Conservation (phyloP, 345 rosid species). For the Linum lewisii region DNA sequence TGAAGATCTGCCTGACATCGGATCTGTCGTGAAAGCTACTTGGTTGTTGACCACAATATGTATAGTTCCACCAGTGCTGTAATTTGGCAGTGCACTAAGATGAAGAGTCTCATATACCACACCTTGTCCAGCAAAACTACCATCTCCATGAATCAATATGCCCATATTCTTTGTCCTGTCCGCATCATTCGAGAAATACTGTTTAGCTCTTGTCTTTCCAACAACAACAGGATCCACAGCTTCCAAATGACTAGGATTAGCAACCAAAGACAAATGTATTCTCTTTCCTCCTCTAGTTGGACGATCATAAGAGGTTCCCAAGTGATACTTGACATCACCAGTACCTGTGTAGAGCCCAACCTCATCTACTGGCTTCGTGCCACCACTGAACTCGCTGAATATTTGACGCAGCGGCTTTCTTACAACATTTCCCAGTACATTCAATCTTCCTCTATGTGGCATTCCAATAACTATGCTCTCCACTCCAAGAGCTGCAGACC, state of each 20-base stretch:
- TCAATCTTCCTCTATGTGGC: conserved; percentile 75
- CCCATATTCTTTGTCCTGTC: conserved; percentile 66
- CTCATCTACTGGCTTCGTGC: conserved; percentile 75
- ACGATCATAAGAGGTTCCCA: conserved; percentile 82
- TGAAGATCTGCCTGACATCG: conserved; percentile 70
- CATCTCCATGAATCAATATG: conserved; percentile 77
- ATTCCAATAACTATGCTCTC: conserved; percentile 73
- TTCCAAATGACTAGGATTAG: conserved; percentile 85
- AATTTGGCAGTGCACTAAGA: conserved; percentile 78
- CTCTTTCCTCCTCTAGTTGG: conserved; percentile 83
- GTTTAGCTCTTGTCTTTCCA: conserved; percentile 79
- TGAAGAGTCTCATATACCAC: conserved; percentile 79
- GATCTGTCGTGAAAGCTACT: conserved; percentile 85
- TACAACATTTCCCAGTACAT: conserved; percentile 73
- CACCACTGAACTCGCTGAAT: conserved; percentile 75
- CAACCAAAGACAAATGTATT: conserved; percentile 77
- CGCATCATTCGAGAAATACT: conserved; percentile 55
- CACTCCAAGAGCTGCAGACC: conserved; percentile 69
- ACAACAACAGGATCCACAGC: conserved; percentile 80
- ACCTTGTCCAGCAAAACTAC: conserved; percentile 88
- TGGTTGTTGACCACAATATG: conserved; percentile 83
- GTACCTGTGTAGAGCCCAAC: conserved; percentile 76
- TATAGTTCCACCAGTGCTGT: conserved; percentile 73
- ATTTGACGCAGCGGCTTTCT: conserved; percentile 72
- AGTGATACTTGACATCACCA: conserved; percentile 77